Conservation (phyloP, 225 moss, liverwort and hornwort genomes). For the Bryum argenteum region DNA sequence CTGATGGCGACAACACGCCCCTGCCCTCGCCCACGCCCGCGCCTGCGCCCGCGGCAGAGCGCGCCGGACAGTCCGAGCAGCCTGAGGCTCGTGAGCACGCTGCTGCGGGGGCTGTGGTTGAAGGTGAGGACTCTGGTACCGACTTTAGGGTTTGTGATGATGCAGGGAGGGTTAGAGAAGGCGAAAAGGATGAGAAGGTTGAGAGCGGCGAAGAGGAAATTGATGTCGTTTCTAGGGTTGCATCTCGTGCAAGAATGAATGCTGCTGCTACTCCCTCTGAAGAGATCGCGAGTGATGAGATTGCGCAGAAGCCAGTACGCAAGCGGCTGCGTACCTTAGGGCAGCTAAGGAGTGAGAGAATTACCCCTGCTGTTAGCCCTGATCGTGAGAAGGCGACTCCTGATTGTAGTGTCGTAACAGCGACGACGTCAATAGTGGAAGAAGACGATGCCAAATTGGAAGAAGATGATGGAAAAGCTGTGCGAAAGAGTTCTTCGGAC, state of each 20-base stretch:
- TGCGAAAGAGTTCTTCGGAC: neutral
- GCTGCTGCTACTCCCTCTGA: conserved; percentile 9
- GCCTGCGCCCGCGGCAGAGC: neutral
- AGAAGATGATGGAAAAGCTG: conserved; percentile 15
- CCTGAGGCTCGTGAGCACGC: conserved; percentile 15
- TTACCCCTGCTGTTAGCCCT: conserved; percentile 11
- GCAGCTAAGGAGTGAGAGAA: conserved; percentile 63
- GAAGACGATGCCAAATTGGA: conserved; percentile 26
- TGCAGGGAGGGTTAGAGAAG: neutral
- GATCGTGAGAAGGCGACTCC: conserved; percentile 39
- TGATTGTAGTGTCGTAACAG: conserved; percentile 33
- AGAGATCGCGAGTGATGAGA: conserved; percentile 4
- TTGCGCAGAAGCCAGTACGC: conserved; percentile 52
- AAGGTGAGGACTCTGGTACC: neutral
- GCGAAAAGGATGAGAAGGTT: conserved; percentile 23
- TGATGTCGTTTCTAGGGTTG: conserved; percentile 36
- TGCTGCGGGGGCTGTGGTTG: neutral
- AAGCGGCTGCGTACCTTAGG: conserved; percentile 85
- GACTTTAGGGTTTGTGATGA: conserved; percentile 43
- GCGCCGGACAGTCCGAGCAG: neutral
- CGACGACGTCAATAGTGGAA: conserved; percentile 3
- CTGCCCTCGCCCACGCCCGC: conserved; percentile 36
- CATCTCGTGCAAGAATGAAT: conserved; percentile 30
- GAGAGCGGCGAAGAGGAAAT: conserved; percentile 53
- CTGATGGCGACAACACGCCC: conserved; percentile 42